Conservation (phyloP, 202 grass and related monocot genomes). For the Panicum virgatum region DNA sequence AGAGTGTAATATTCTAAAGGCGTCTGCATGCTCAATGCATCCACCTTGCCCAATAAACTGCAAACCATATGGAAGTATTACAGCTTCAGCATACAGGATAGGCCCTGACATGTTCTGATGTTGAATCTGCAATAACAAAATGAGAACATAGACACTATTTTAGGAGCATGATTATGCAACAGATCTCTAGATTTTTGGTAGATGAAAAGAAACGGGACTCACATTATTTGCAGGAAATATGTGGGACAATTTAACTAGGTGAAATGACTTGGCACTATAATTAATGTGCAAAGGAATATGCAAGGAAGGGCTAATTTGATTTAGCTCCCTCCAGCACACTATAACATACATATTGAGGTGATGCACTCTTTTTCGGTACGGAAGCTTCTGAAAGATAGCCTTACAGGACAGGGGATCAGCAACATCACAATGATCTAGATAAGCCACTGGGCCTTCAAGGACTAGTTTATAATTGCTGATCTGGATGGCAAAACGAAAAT, state of each 20-base stretch:
- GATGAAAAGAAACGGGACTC: constrained; percentile 11
- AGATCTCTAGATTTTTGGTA: not conserved
- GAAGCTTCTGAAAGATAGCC: constrained; percentile 60
- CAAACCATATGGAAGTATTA: constrained; percentile 67
- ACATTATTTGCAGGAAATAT: constrained; percentile 73
- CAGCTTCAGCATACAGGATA: constrained; percentile 76
- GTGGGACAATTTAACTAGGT: constrained; percentile 72
- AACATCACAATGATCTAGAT: constrained; percentile 56
- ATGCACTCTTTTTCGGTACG: constrained; percentile 48
- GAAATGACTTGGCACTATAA: constrained; percentile 44
- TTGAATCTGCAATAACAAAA: constrained; percentile 52
- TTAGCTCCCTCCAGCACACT: constrained; percentile 58
- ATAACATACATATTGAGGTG: constrained; percentile 64
- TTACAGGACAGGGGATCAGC: constrained; percentile 66
- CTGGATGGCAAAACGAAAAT: constrained; percentile 50
- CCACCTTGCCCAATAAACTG: constrained; percentile 46
- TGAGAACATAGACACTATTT: constrained; percentile 15
- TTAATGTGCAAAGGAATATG: constrained; percentile 50
- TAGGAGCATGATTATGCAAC: constrained; percentile 19
- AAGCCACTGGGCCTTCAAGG: constrained; percentile 70
- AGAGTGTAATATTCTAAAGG: constrained; percentile 47
- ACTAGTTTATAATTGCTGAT: constrained; percentile 69
- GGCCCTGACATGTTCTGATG: constrained; percentile 30
- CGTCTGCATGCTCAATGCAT: constrained; percentile 44
- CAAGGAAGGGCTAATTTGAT: constrained; percentile 45